These are phyloP conservation scores for Quercus lobata DNA, from an alignment of 331 rosid species.

Conservation along the genomic window DNA sequence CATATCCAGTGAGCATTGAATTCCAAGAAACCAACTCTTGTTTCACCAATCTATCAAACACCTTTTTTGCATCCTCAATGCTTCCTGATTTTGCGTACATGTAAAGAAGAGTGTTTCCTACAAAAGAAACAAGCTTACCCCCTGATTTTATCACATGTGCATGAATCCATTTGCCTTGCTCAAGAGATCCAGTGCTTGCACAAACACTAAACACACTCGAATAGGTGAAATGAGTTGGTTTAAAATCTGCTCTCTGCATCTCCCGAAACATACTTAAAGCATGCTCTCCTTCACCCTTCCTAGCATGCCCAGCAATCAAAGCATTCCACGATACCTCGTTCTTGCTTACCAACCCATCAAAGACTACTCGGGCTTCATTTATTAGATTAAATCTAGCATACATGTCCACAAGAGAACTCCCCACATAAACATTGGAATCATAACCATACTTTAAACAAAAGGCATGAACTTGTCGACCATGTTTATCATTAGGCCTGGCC, in stretches of 20 bases:
- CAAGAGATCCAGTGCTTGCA: slow-evolving; percentile 67
- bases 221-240: slow-evolving; percentile 67
- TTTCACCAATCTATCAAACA: slow-evolving; percentile 51
- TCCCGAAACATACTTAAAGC: slow-evolving; percentile 46
- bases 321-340: slow-evolving; percentile 90
- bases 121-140: slow-evolving; percentile 48
- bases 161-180: slow-evolving; percentile 88
- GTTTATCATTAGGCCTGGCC: slow-evolving; percentile 24
- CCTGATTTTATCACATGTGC: slow-evolving; percentile 70
- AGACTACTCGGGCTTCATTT: slow-evolving; percentile 48
- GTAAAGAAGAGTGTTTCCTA: slow-evolving; percentile 79
- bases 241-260: slow-evolving; percentile 54
- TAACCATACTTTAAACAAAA: slow-evolving; percentile 63
- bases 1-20: slow-evolving; percentile 72
- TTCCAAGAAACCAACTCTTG: slow-evolving; percentile 73
- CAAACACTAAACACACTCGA: slow-evolving; percentile 55
- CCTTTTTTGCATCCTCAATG: slow-evolving; percentile 66
- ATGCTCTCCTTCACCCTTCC: slow-evolving; percentile 61
- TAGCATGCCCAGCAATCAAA: slow-evolving; percentile 61
- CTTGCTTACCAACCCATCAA: slow-evolving; percentile 45
- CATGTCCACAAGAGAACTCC: slow-evolving; percentile 83
- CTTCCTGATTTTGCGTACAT: slow-evolving; percentile 87
- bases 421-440: slow-evolving; percentile 56
- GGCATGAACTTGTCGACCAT: slow-evolving; percentile 66
- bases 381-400: slow-evolving; percentile 65